phyloP scores from a whole-genome alignment of 2,329 filamentous ascomycete genomes.

The Ophiosphaerella narmari region DNA sequence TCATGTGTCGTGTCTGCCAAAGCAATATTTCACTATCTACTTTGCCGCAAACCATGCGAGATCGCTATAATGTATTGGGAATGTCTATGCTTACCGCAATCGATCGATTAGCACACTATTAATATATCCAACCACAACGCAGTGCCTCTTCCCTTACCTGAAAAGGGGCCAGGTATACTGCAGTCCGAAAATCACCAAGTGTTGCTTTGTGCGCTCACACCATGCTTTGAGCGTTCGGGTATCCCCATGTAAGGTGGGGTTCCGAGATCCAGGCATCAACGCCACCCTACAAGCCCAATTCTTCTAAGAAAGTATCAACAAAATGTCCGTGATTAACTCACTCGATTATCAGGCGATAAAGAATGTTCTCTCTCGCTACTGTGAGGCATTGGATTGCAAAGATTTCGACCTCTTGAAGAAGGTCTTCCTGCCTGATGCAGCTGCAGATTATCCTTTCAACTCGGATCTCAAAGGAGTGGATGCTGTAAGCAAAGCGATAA shows the following conservation, averaged over 20 bases:
- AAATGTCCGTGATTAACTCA: constrained; percentile 25
- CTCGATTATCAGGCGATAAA: constrained; percentile 46
- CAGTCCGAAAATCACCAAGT: no score
- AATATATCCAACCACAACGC: no score
- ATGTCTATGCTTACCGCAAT: no score
- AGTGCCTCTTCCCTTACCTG: no score
- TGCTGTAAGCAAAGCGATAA: constrained; percentile 39
- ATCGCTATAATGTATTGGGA: no score
- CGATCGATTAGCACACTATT: no score
- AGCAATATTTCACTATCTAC: no score
- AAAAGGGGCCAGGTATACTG: no score
- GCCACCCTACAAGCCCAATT: background rate
- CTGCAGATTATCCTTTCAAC: constrained; percentile 48
- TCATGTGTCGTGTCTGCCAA: no score
- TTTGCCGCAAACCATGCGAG: no score
- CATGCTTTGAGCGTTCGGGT: background rate
- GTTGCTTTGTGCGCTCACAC: background rate
- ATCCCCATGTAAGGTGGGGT: background rate
- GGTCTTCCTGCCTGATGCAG: constrained; percentile 49
- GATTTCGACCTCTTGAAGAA: constrained; percentile 43
- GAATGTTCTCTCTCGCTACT: constrained; percentile 50
- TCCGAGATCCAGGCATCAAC: background rate
- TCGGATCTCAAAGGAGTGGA: constrained; percentile 40
- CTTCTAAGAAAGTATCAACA: background rate
- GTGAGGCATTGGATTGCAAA: constrained; percentile 52